A percentile compares a stretch with the other conserved stretches of the same genome.
Conservation (phyloP, 73 alveolate species). For the Paramecium primaurelia region DNA sequence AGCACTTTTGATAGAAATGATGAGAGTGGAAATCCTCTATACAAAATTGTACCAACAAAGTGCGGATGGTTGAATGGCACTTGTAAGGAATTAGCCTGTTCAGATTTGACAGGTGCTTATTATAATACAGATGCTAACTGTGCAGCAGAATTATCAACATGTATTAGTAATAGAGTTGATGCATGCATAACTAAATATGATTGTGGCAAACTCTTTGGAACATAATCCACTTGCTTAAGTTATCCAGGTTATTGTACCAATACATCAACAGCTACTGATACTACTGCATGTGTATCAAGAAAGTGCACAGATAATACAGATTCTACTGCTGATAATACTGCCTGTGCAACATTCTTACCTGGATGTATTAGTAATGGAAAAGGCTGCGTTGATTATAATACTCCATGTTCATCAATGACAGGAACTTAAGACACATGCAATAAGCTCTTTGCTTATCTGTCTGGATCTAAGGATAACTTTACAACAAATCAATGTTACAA, state of each 20-base stretch:
- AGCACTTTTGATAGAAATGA: not conserved
- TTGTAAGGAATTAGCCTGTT: not conserved
- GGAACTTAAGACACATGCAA: not conserved
- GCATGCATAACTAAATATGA: not conserved
- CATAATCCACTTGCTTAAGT: not conserved
- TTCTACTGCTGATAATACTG: not conserved
- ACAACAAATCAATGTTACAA: not conserved
- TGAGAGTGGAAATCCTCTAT: not conserved
- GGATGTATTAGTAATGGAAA: constrained; percentile 8
- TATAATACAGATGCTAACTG: not conserved
- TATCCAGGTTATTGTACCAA: not conserved
- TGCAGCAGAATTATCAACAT: not conserved
- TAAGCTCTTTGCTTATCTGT: not conserved
- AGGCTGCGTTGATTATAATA: not conserved
- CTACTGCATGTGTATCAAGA: not conserved
- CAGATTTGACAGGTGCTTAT: not conserved
- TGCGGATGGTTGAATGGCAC: not conserved
- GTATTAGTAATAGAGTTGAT: not conserved
- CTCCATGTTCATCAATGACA: not conserved
- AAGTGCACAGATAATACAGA: not conserved
- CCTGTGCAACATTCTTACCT: not conserved
- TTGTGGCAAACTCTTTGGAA: not conserved
- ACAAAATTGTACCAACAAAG: not conserved
- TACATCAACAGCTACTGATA: not conserved
- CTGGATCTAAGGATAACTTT: not conserved